Base-by-base conservation (phyloP, 2,329 filamentous ascomycete species). In the Fusarium sororula region DNA sequence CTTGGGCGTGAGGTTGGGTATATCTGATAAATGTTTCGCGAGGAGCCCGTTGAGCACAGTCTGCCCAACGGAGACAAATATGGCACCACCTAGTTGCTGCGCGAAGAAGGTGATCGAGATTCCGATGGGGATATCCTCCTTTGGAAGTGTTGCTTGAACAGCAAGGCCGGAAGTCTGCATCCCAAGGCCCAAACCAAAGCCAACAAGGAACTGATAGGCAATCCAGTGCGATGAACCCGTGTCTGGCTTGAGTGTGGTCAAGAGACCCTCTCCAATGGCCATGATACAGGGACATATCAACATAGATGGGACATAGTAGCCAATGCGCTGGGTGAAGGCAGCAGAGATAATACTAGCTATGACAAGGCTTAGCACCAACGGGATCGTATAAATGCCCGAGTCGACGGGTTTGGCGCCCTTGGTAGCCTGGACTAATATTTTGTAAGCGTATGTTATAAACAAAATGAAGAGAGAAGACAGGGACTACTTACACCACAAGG, bases 221-320 rank as follows among this genome's bases (percentile, higher is more conserved):
- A 91, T 89, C 90, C 90, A 92, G 67, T 87, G 84, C 5, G 83
- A 79, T 4, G 85, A 84, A 6, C 81, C 80, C 20, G 87, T 87
- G 56, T 79, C 72, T 4, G 86, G 84, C 22, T 79, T 81, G 38
- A 91, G 85, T 0, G 89, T 91, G 62, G 85, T 90, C 74, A 92
- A 82, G 18, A 92, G 84, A 5, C 90, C 90, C 57, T 87, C 82
- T 28, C 88, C 89, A 14, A 88, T 72, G 12, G 87, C 82, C 83
- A 86, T 85, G 72, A 88, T 79, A 68, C 83, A 82, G 7, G 88
- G 85, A 13, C 85, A 85, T 22, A 85, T 47, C 22, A 90, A 81
- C 87, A 90, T 90, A 26, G 85, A 84, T 0, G 87, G 90, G 9
- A 87, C 86, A 70, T 91, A 91, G 78, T 91, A 91, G 41, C 90